Base-by-base conservation (phyloP, 2,329 filamentous ascomycete genomes). In the Scleromitrula shiraiana region DNA sequence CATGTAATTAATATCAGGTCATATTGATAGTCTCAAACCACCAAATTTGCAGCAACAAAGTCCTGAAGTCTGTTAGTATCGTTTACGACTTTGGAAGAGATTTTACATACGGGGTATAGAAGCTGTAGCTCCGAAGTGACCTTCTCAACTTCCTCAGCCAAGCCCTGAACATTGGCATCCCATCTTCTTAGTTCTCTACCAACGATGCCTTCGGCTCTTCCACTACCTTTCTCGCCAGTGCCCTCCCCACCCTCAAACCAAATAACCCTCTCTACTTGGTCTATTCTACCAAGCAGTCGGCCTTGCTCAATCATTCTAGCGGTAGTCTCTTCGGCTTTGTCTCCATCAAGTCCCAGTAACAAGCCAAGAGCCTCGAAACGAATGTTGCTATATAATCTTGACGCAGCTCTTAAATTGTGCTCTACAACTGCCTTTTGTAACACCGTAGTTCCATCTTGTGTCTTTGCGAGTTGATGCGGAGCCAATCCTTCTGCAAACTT, bases 251-350 rank as follows among this genome's bases (percentile, higher is more conserved):
- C 73, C 67, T 93, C 87, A 64, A 98, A 98, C 70, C 82, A 89
- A 51, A 98, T 90, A 9, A 90, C 71, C 12, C 85, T 77, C 49
- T 89, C 87, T 49, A 98, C 90, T 71, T 98, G 93, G 67, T 98
- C 91, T 61, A 98, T 97, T 49, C 84, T 82, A 7, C 91, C 93
- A 3, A 84, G 79, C 43, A 98, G 69, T 26, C 93, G 81, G 8
- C 88, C 89, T 67, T 96, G 90, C 71, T 97, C 90, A 59, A 98
- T 88, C 93, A 98, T 98, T 58, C 81, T 77, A 4, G 91, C 89
- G 10, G 91, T 93, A 46, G 93, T 96, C 50, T 85, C 82, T 71
- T 98, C 93, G 3, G 91, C 91, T 65, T 83, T 85, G 43, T 86
- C 85, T 0, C 79, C 80, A 50, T 87, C 80, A 4, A 96, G 74